Evolutionary conservation across 2,329 filamentous ascomycete genomes (phyloP).

Genomic region (Colletotrichum tabaci): DNA sequence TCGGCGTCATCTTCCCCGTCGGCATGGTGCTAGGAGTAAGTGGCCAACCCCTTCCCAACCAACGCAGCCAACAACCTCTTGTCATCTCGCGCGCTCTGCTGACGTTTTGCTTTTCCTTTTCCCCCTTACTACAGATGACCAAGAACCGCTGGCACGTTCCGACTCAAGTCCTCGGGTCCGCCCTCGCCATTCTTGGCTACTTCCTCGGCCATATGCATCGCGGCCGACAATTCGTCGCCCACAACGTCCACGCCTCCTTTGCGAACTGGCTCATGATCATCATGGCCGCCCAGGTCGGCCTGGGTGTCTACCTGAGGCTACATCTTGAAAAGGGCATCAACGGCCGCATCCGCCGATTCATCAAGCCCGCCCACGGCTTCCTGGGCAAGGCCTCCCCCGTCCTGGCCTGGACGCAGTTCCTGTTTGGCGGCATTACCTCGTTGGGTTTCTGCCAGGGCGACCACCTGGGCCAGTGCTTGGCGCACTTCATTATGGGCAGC

Average conservation of each 20-base stretch:
- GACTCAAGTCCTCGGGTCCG: conserved; percentile 81
- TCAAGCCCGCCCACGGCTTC: conserved; percentile 83
- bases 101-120: conserved; percentile 23
- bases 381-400: conserved; percentile 91
- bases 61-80: background rate
- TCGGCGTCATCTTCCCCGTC: conserved; percentile 91
- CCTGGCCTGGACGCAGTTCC: conserved; percentile 91
- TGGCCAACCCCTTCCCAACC: conserved; percentile 37
- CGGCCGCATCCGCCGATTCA: conserved; percentile 79
- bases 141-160: conserved; percentile 96
- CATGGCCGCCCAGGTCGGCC: conserved; percentile 80
- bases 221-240: conserved; percentile 83
- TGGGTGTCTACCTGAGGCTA: conserved; percentile 90
- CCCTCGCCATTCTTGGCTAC: conserved; percentile 86
- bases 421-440: conserved; percentile 94
- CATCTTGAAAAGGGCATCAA: conserved; percentile 90
- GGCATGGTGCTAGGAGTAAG: conserved; percentile 95
- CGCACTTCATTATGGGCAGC: conserved; percentile 99
- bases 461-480: conserved; percentile 91
- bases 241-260: conserved; percentile 86
- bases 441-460: conserved; percentile 94
- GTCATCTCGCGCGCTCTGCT: conserved; percentile 12
- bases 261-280: conserved; percentile 86
- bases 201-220: conserved; percentile 93
- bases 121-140: conserved; percentile 73